Percentiles rank a stretch among this genome's conserved stretches.
Conservation (phyloP, 2,329 filamentous ascomycete species). For the Pseudonectria buxi region DNA sequence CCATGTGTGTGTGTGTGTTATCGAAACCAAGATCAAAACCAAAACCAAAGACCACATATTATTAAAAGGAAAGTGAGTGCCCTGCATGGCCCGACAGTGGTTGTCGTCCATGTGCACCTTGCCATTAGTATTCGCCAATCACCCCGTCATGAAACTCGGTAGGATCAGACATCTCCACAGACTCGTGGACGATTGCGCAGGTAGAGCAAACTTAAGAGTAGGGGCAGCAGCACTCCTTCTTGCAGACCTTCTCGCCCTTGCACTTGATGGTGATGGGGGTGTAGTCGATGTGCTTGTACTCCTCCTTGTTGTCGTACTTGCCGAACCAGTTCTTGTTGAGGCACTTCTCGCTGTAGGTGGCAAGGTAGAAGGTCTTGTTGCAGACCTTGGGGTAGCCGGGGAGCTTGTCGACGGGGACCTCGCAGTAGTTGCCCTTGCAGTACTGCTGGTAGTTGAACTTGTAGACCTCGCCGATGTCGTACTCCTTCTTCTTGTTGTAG, state of each 20-base stretch:
- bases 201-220: not conserved
- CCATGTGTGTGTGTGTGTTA: no score
- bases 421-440: slow-evolving; percentile 13
- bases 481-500: slow-evolving; percentile 1
- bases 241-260: slow-evolving; percentile 9
- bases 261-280: slow-evolving; percentile 7
- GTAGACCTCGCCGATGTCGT: not conserved
- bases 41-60: no score
- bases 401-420: slow-evolving; percentile 12
- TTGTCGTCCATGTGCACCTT: no score
- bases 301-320: slow-evolving; percentile 6
- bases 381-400: slow-evolving; percentile 11
- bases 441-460: slow-evolving; percentile 14
- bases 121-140: no score
- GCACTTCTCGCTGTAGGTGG: slow-evolving; percentile 9
- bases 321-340: slow-evolving; percentile 1
- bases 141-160: no score
- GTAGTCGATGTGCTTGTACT: slow-evolving; percentile 7
- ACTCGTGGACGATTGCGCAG: no score
- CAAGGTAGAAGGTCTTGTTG: slow-evolving; percentile 9
- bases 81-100: no score
- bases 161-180: no score
- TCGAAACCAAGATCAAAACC: no score
- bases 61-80: no score
- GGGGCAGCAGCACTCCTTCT: slow-evolving; percentile 10